Evolutionary conservation across 1,139 yeast species (phyloP).

Genomic region (Taphrina pruni): DNA sequence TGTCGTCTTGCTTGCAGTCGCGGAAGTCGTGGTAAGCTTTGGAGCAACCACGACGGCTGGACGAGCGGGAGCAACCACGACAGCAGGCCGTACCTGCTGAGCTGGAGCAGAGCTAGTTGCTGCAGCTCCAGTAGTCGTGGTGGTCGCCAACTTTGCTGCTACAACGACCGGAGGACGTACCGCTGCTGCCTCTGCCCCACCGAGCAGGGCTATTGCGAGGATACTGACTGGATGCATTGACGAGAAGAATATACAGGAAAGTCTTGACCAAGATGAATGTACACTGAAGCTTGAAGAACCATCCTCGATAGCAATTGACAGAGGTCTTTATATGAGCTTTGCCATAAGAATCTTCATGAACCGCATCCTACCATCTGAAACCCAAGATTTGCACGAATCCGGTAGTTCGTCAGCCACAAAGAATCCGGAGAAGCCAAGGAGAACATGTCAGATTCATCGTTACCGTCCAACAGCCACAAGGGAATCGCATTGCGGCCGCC

Average conservation of each 20-base stretch:
- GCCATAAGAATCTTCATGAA: not conserved
- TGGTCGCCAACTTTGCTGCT: not conserved
- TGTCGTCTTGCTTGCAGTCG: not conserved
- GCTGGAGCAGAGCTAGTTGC: not conserved
- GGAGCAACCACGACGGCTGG: not conserved
- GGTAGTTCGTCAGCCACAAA: constrained; percentile 17
- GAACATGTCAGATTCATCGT: constrained; percentile 6
- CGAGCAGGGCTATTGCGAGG: constrained; percentile 8
- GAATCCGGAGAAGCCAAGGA: constrained; percentile 12
- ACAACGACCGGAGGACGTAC: not conserved
- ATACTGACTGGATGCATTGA: constrained; percentile 1
- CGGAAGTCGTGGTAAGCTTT: not conserved
- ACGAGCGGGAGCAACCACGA: not conserved
- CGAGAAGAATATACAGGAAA: not conserved
- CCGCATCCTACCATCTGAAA: constrained; percentile 7
- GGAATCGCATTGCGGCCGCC: constrained; percentile 5
- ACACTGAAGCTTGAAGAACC: not conserved
- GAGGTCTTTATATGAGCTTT: not conserved
- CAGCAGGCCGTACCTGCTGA: not conserved
- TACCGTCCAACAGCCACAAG: not conserved
- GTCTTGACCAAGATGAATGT: not conserved
- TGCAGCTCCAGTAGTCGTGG: not conserved
- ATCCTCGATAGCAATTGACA: not conserved
- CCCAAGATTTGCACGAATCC: constrained; percentile 15
- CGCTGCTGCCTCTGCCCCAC: not conserved